These are phyloP conservation scores for Trypanosoma melophagium DNA, from an alignment of 208 protist genomes.

Conservation along the genomic window DNA sequence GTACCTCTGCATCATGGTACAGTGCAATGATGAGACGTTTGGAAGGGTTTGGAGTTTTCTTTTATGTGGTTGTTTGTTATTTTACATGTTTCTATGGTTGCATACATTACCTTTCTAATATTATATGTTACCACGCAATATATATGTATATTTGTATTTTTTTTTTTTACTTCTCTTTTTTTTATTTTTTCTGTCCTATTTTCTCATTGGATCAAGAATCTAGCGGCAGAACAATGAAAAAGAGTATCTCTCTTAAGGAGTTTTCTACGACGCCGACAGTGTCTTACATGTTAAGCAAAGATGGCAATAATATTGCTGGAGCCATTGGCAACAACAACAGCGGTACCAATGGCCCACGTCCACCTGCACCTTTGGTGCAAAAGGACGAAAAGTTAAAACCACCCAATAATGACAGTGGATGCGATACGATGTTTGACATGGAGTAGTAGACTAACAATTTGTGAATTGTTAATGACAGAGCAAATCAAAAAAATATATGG, in stretches of 20 bases:
- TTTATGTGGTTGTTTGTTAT: not conserved
- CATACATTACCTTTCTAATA: not conserved
- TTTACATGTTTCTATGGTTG: not conserved
- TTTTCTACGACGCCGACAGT: conserved; percentile 89
- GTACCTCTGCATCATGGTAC: too few relatives aligned
- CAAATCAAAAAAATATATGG: not conserved
- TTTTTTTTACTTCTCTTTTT: conserved; percentile 2
- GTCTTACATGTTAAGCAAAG: conserved; percentile 90
- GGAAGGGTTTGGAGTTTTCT: too few relatives aligned
- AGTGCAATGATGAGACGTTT: too few relatives aligned
- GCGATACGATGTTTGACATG: conserved; percentile 88
- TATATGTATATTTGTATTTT: conserved; percentile 13
- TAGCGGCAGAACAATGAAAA: conserved; percentile 59
- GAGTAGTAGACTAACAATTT: conserved; percentile 37
- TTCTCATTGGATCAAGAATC: not conserved
- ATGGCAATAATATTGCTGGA: conserved; percentile 76
- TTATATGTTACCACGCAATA: not conserved
- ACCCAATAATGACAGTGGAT: conserved; percentile 31
- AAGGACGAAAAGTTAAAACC: conserved; percentile 48
- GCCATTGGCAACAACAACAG: conserved; percentile 21
- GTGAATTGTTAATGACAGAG: too few relatives aligned
- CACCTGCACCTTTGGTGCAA: conserved; percentile 29
- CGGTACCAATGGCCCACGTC: conserved; percentile 34
- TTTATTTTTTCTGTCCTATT: conserved; percentile 6
- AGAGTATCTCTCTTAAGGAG: conserved; percentile 88